A percentile compares a stretch with the other conserved stretches of the same genome.
Evolutionary conservation across 495 filamentous ascomycete genomes (phyloP).

Genomic region (Bryoglossum gracile): DNA sequence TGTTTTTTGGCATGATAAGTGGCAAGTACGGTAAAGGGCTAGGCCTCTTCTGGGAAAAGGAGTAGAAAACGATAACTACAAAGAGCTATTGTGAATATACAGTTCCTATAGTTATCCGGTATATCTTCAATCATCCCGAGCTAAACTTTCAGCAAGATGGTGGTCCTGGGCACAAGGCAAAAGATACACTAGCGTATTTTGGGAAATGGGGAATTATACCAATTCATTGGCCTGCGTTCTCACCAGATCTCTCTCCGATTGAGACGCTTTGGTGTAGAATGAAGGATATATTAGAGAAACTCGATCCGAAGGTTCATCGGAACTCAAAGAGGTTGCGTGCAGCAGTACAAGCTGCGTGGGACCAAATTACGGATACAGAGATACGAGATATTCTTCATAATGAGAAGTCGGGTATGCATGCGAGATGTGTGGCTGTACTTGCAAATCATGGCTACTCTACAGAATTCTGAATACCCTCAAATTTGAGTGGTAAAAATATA

Average conservation of each 20-base stretch:
- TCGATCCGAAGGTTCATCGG: background rate
- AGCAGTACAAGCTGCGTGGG: background rate
- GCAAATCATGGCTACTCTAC: background rate
- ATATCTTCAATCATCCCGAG: background rate
- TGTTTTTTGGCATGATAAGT: slow-evolving; percentile 25
- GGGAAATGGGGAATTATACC: background rate
- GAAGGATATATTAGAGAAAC: background rate
- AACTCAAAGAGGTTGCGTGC: background rate
- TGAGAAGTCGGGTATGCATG: background rate
- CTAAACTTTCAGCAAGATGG: slow-evolving; percentile 12
- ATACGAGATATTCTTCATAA: slow-evolving; percentile 1
- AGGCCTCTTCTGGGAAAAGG: slow-evolving; percentile 31
- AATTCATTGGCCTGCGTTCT: background rate
- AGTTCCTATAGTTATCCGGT: slow-evolving; percentile 25
- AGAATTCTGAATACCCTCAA: background rate
- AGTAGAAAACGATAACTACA: slow-evolving; percentile 25
- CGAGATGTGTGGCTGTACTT: background rate
- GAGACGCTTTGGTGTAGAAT: background rate
- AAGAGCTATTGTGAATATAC: slow-evolving; percentile 20
- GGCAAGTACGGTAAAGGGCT: slow-evolving; percentile 13
- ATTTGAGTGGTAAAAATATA: background rate
- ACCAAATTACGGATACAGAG: background rate
- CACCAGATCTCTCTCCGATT: background rate
- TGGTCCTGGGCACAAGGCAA: slow-evolving; percentile 4
- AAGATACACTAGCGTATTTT: background rate